Base-by-base conservation (phyloP, 306 rosid genomes). In the Quercus gilva region DNA sequence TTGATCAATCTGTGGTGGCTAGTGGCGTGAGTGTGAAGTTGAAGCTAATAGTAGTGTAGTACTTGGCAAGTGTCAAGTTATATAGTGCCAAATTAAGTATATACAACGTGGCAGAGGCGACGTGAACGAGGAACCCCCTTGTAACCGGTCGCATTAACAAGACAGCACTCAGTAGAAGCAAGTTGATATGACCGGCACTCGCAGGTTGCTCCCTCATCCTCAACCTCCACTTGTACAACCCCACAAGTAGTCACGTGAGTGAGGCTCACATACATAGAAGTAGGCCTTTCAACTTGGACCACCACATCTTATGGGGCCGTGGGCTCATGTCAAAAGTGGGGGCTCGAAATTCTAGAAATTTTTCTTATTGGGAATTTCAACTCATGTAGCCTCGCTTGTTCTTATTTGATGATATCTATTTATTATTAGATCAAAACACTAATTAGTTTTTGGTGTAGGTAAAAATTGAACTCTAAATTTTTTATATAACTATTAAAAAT, bases 51-150 rank as follows among this genome's bases (percentile, higher is more conserved):
- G n/a, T n/a, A n/a, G n/a, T n/a, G n/a, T n/a, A n/a, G 71, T 81
- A 80, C 79, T 81, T 87, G 91, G 87, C 90, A 82, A 81, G 82
- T 86, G 84, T 84, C 86, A 25, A 80, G 20, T 76, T 82, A 78
- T 87, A 90, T 87, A 90, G 85, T 78, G 76, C 80, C 57, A 45
- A 14, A 72, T 37, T 37, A 56, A 28, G 21, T 14, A 41, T 4
- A 31, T 19, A 35, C 77, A 76, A 81, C 83, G 85, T 81, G 89
- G 45, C 81, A 45, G 76, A 57, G 89, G 87, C 87, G 89, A 87
- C 82, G 78, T 51, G 82, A 78, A 81, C 85, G 83, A 89, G 84
- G 82, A 81, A 35, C 37, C 78, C 23, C 8, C 18, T 67, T 82
- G 20, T 84, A 75, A 74, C 86, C 86, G 77, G 89, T 88, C 53